These are phyloP conservation scores for Phytophthora colocasiae DNA, from an alignment of 352 stramenopile species.

Conservation along the genomic window DNA sequence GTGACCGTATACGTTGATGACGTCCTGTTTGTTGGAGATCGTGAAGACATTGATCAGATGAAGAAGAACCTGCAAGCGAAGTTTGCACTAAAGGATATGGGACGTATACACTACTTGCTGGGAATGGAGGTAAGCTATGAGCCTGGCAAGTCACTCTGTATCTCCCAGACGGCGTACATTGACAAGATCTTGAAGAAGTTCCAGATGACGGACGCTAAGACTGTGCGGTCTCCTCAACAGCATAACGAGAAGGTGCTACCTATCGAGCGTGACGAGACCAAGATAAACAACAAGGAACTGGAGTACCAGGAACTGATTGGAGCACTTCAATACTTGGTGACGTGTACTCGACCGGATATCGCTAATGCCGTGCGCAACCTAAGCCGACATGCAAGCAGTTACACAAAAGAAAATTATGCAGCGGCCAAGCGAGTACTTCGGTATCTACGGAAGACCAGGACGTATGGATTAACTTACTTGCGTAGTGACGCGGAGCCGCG, in stretches of 20 bases:
- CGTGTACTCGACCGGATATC: no score
- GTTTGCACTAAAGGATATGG: conserved; percentile 10
- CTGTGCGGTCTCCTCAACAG: background rate
- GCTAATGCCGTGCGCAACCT: no score
- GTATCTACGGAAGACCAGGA: background rate
- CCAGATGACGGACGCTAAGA: background rate
- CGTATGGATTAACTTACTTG: background rate
- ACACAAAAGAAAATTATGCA: no score
- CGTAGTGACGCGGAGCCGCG: background rate
- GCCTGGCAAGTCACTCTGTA: background rate
- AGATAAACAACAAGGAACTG: no score
- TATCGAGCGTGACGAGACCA: no score
- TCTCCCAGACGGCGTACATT: background rate
- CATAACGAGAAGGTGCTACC: background rate
- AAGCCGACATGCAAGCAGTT: no score
- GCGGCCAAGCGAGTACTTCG: background rate
- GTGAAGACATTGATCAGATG: conserved; percentile 1
- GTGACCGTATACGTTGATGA: conserved; percentile 10
- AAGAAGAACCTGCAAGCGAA: background rate
- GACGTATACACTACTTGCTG: background rate
- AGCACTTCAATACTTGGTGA: no score
- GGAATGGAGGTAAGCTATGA: conserved; percentile 10
- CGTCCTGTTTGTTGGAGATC: conserved; percentile 7
- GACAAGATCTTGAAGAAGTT: background rate
- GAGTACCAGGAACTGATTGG: no score